Percentiles rank a stretch among this genome's conserved stretches.
Evolutionary conservation across 352 stramenopile species (phyloP).

Genomic region (Globisporangium nodosum): DNA sequence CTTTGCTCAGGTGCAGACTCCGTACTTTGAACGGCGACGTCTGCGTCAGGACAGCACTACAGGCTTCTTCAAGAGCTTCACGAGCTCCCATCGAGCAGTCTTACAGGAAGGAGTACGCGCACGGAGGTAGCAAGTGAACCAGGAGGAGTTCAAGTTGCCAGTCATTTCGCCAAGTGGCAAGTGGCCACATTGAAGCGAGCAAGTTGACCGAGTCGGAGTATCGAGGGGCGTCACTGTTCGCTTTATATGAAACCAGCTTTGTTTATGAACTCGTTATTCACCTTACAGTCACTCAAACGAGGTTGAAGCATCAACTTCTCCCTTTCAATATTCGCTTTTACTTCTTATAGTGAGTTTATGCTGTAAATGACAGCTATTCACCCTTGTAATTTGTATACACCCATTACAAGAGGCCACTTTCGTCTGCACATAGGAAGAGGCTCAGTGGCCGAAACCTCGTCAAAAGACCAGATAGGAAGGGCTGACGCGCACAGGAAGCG

Average conservation of each 20-base stretch:
- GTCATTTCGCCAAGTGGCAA: not conserved
- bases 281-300: not conserved
- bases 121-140: too few relatives aligned
- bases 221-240: not conserved
- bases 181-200: not conserved
- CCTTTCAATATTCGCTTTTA: too few relatives aligned
- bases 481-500: not conserved
- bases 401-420: not conserved
- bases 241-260: not conserved
- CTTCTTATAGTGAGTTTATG: too few relatives aligned
- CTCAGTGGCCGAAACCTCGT: not conserved
- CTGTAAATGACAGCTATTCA: not conserved
- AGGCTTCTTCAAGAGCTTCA: too few relatives aligned
- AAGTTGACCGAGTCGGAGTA: not conserved
- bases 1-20: too few relatives aligned
- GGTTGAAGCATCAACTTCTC: not conserved
- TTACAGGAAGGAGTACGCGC: too few relatives aligned
- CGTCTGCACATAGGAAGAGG: not conserved
- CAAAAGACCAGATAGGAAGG: conserved; percentile 6
- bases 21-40: too few relatives aligned
- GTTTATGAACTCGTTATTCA: not conserved
- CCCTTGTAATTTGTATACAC: not conserved
- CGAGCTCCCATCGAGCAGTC: too few relatives aligned
- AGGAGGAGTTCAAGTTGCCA: not conserved
- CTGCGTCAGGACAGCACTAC: too few relatives aligned